Evolutionary conservation across 208 protist genomes (phyloP).

Genomic region (Herpetomonas muscarum): DNA sequence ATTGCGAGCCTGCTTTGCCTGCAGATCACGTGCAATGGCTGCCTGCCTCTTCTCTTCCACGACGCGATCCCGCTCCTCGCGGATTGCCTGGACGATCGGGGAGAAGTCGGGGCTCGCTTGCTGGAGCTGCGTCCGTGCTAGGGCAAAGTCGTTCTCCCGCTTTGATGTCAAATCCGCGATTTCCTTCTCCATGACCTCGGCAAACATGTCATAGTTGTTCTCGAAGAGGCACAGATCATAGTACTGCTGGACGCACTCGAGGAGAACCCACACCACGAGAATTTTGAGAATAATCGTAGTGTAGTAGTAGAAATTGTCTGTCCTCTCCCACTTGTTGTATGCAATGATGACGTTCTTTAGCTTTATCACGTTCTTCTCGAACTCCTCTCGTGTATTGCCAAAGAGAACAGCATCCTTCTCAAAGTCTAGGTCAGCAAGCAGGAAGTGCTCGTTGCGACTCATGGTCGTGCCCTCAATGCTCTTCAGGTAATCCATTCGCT

Average conservation of each 20-base stretch:
- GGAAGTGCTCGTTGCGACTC: constrained; percentile 76
- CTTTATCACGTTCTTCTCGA: constrained; percentile 73
- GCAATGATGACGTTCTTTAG: constrained; percentile 77
- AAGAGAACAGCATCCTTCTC: constrained; percentile 82
- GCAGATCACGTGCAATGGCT: too few species aligned
- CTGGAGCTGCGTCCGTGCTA: constrained; percentile 35
- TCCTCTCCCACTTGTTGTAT: constrained; percentile 81
- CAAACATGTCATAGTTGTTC: constrained; percentile 66
- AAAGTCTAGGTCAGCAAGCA: constrained; percentile 88
- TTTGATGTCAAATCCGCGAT: constrained; percentile 34
- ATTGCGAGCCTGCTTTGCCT: too few species aligned
- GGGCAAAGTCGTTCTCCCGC: constrained; percentile 31
- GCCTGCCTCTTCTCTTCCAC: neutral
- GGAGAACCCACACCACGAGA: constrained; percentile 59
- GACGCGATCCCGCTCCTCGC: constrained; percentile 36
- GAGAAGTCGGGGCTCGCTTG: constrained; percentile 53
- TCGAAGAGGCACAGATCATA: constrained; percentile 70
- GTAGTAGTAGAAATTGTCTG: constrained; percentile 86
- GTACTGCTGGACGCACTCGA: constrained; percentile 81
- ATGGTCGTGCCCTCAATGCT: constrained; percentile 77
- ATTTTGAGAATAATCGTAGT: constrained; percentile 59
- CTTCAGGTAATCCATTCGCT: constrained; percentile 76
- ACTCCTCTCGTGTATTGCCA: constrained; percentile 76
- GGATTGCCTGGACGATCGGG: constrained; percentile 46
- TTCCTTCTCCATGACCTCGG: constrained; percentile 50